Percentiles rank a stretch among this genome's conserved stretches.
Conservation (phyloP, 1,139 yeast genomes). For the Yamadazyma epiphylla region DNA sequence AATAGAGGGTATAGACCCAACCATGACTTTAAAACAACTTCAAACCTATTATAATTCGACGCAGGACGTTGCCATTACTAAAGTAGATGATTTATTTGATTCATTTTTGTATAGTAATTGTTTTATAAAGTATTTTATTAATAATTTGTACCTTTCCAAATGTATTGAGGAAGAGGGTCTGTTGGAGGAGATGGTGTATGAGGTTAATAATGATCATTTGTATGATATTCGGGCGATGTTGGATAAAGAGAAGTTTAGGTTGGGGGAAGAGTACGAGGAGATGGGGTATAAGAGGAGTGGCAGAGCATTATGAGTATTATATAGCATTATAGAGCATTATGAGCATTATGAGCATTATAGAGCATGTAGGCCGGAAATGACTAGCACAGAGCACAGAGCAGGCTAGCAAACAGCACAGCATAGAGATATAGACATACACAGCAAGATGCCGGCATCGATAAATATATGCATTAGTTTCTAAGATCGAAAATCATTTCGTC, state of each 20-base stretch:
- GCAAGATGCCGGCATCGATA: no score
- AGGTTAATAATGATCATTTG: not conserved
- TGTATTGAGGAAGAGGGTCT: conserved; percentile 8
- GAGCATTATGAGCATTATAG: no score
- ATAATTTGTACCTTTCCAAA: conserved; percentile 14
- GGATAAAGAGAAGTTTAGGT: no score
- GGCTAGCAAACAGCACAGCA: no score
- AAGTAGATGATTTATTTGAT: conserved; percentile 40
- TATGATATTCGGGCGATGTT: not conserved
- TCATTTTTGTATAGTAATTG: conserved; percentile 33
- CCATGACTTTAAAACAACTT: not conserved
- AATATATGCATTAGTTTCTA: conserved; percentile 7
- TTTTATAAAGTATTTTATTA: conserved; percentile 15
- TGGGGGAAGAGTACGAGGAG: no score
- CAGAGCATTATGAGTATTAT: no score
- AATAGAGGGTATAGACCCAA: conserved; percentile 1
- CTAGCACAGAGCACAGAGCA: no score
- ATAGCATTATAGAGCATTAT: no score
- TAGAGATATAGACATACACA: no score
- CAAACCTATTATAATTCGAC: not conserved
- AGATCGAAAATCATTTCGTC: conserved; percentile 38
- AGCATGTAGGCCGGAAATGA: no score
- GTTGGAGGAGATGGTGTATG: no score
- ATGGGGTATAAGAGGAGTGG: no score
- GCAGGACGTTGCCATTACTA: conserved; percentile 5